Evolutionary conservation across 2,329 filamentous ascomycete species (phyloP).

Genomic region (Calonectria fujianensis): DNA sequence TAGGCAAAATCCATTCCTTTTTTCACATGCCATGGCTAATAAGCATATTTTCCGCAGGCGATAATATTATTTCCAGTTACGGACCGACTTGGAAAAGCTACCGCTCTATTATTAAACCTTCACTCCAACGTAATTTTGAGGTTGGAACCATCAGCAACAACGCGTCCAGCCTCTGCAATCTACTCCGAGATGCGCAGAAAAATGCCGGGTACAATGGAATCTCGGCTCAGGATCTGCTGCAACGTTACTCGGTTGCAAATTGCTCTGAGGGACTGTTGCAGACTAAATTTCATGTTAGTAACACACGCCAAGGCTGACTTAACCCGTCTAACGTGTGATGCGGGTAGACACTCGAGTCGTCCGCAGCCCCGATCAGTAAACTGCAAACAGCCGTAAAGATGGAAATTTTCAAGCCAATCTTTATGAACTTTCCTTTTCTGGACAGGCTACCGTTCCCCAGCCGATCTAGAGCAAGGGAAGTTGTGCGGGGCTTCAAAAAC

Average conservation of each 20-base stretch:
- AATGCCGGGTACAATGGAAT: background rate
- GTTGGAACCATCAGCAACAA: slow-evolving; percentile 43
- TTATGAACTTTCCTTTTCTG: slow-evolving; percentile 12
- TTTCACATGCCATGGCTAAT: background rate
- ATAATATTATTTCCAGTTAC: slow-evolving; percentile 63
- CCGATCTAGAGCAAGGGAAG: background rate
- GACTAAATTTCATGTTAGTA: background rate
- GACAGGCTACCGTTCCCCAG: slow-evolving; percentile 9
- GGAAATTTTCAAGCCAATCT: slow-evolving; percentile 14
- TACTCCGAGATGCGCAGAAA: background rate
- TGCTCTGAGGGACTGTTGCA: slow-evolving; percentile 5
- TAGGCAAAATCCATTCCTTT: background rate
- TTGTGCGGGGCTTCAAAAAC: slow-evolving; percentile 2
- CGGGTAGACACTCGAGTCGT: background rate
- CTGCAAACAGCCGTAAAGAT: slow-evolving; percentile 1
- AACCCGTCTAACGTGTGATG: background rate
- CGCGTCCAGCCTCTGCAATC: background rate
- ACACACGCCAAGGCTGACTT: background rate
- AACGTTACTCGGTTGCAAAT: slow-evolving; percentile 15
- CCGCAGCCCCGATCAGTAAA: background rate
- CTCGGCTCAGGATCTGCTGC: background rate
- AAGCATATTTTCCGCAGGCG: slow-evolving; percentile 28
- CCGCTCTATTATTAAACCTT: slow-evolving; percentile 60
- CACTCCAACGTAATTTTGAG: slow-evolving; percentile 56
- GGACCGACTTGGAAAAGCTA: slow-evolving; percentile 61